Percentiles rank a stretch among this genome's conserved stretches.
Conservation (phyloP, 352 stramenopile species). For the Thalassiosira exigua region DNA sequence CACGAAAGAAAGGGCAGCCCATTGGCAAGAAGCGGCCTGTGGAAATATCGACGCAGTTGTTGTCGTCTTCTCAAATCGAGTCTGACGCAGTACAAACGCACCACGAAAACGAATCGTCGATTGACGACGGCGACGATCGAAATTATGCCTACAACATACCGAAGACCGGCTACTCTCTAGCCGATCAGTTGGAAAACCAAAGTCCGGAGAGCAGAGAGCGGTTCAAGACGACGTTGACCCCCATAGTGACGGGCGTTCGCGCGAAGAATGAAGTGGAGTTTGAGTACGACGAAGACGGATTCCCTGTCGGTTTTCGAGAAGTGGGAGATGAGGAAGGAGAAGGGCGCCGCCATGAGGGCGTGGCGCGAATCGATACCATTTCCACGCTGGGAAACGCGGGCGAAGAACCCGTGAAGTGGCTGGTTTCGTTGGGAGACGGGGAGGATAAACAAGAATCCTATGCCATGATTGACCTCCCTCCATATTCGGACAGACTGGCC, state of each 20-base stretch:
- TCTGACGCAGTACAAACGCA: neutral
- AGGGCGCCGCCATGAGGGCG: constrained; percentile 32
- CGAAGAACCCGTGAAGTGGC: constrained; percentile 45
- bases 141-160: constrained; percentile 42
- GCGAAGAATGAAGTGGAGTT: constrained; percentile 30
- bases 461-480: constrained; percentile 81
- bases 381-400: constrained; percentile 47
- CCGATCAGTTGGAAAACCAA: constrained; percentile 46
- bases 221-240: constrained; percentile 54
- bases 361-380: constrained; percentile 63
- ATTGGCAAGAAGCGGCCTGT: constrained; percentile 7
- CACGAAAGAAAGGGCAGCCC: neutral
- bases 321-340: constrained; percentile 15
- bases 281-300: constrained; percentile 52
- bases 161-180: constrained; percentile 45
- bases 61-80: constrained; percentile 20
- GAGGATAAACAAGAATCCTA: constrained; percentile 38
- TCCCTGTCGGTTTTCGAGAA: constrained; percentile 35
- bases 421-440: constrained; percentile 32
- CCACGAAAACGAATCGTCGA: neutral
- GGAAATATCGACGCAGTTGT: constrained; percentile 26
- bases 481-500: constrained; percentile 74
- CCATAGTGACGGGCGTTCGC: constrained; percentile 30
- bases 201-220: constrained; percentile 27
- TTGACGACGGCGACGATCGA: constrained; percentile 5